Percentiles rank a stretch among this genome's conserved stretches.
phyloP scores from a whole-genome alignment of 2,329 filamentous ascomycete genomes.

The Fusarium nematophilum region DNA sequence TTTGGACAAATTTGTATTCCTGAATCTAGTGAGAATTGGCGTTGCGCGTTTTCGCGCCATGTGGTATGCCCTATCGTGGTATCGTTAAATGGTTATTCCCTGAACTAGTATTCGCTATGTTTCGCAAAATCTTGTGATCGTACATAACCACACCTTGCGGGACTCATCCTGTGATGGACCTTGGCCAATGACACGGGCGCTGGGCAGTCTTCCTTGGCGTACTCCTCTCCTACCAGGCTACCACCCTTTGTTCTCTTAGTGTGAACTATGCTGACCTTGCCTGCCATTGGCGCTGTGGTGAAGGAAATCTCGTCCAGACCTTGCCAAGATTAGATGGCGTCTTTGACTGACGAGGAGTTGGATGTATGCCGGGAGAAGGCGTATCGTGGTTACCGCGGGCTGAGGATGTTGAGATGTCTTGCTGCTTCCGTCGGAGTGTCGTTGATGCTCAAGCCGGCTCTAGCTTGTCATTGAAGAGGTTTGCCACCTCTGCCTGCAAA shows the following conservation, averaged over 20 bases:
- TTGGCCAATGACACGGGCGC: background rate
- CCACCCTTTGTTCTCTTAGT: too few species aligned
- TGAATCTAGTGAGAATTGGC: conserved; percentile 9
- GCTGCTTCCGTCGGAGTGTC: background rate
- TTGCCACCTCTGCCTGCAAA: conserved; percentile 51
- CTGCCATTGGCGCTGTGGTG: too few species aligned
- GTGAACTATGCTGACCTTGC: too few species aligned
- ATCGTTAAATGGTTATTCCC: conserved; percentile 24
- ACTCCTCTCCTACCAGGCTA: too few species aligned
- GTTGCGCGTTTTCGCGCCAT: background rate
- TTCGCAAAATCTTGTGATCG: conserved; percentile 16
- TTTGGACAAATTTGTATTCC: conserved; percentile 4
- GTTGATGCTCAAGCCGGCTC: conserved; percentile 34
- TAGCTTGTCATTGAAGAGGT: conserved; percentile 41
- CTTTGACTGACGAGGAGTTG: too few species aligned
- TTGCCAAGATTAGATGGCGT: too few species aligned
- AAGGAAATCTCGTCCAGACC: too few species aligned
- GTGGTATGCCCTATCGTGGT: conserved; percentile 18
- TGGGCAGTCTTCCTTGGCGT: too few species aligned
- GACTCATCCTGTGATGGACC: background rate
- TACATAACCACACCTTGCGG: conserved; percentile 9
- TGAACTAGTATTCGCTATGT: background rate
- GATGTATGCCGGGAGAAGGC: background rate
- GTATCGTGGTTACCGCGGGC: background rate
- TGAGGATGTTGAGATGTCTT: background rate